Percentiles rank a stretch among this genome's conserved stretches.
Evolutionary conservation across 345 rosid genomes (phyloP).

Genomic region (Pistacia integerrima): DNA sequence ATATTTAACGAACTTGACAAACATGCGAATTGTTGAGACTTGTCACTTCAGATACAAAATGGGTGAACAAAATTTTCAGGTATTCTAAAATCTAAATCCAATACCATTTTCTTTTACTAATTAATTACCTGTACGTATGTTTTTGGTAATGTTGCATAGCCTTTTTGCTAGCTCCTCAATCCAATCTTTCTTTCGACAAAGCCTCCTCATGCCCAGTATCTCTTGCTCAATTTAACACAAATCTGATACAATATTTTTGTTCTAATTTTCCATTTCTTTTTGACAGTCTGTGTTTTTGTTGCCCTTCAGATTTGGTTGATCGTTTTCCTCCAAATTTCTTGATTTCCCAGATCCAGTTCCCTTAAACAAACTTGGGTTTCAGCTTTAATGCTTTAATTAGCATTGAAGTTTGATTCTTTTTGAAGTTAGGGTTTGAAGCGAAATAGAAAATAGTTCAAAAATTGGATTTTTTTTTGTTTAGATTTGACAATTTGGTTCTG

Average conservation of each 20-base stretch:
- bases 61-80: not conserved
- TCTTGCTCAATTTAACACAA: not conserved
- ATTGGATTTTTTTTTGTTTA: not conserved
- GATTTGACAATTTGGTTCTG: constrained; percentile 4
- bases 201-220: not conserved
- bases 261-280: not conserved
- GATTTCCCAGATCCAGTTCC: constrained; percentile 28
- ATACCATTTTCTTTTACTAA: not conserved
- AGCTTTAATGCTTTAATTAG: constrained; percentile 6
- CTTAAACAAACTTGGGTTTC: constrained; percentile 6
- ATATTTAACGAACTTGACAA: not conserved
- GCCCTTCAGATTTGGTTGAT: constrained; percentile 5
- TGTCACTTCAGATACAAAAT: not conserved
- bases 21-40: not conserved
- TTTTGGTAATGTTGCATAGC: not conserved
- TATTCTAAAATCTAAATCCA: not conserved
- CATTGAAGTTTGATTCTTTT: not conserved
- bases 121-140: not conserved
- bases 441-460: not conserved
- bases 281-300: not conserved
- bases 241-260: not conserved
- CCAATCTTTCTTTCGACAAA: not conserved
- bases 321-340: constrained; percentile 7
- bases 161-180: not conserved
- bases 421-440: not conserved